Percentiles rank a stretch among this genome's conserved stretches.
phyloP scores from a whole-genome alignment of 2,329 filamentous ascomycete species.

The Talaromyces pinophilus region DNA sequence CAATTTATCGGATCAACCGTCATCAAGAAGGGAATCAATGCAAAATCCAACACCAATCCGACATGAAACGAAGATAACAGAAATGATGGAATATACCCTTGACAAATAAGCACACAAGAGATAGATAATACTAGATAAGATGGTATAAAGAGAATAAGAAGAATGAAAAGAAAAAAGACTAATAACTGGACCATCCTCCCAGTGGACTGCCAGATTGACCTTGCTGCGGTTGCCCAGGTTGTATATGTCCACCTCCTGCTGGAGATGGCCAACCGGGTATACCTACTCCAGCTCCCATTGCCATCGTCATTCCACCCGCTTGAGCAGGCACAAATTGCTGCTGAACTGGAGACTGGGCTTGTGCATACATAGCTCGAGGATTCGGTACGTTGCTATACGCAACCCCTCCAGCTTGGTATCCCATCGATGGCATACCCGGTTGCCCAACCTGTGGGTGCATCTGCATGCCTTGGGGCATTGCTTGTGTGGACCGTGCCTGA shows the following conservation, averaged over 20 bases:
- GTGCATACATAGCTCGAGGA: slow-evolving; percentile 41
- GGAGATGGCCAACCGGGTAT: slow-evolving; percentile 42
- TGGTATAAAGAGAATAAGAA: slow-evolving; percentile 3
- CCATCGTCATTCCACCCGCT: slow-evolving; percentile 39
- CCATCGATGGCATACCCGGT: slow-evolving; percentile 41
- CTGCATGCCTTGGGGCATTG: slow-evolving; percentile 41
- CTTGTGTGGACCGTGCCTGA: slow-evolving; percentile 39
- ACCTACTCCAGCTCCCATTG: slow-evolving; percentile 37
- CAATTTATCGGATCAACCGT: slow-evolving; percentile 10
- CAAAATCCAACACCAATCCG: slow-evolving; percentile 7
- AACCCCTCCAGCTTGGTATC: slow-evolving; percentile 35
- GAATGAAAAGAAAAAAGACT: slow-evolving; percentile 15
- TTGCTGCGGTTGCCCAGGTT: slow-evolving; percentile 41
- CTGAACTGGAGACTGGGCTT: slow-evolving; percentile 38
- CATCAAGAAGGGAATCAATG: slow-evolving; percentile 4
- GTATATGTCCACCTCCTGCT: slow-evolving; percentile 37
- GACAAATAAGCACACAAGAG: slow-evolving; percentile 15
- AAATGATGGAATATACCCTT: slow-evolving; percentile 15
- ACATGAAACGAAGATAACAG: not conserved
- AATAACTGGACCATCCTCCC: slow-evolving; percentile 44
- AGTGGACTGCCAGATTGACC: slow-evolving; percentile 42
- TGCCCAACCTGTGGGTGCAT: slow-evolving; percentile 40
- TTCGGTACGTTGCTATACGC: slow-evolving; percentile 37
- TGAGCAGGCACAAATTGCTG: slow-evolving; percentile 39
- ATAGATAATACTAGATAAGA: slow-evolving; percentile 10